A percentile compares a stretch with the other conserved stretches of the same genome.
Conservation (phyloP, 169 alveolate genomes). For the Plasmodium coatneyi region DNA sequence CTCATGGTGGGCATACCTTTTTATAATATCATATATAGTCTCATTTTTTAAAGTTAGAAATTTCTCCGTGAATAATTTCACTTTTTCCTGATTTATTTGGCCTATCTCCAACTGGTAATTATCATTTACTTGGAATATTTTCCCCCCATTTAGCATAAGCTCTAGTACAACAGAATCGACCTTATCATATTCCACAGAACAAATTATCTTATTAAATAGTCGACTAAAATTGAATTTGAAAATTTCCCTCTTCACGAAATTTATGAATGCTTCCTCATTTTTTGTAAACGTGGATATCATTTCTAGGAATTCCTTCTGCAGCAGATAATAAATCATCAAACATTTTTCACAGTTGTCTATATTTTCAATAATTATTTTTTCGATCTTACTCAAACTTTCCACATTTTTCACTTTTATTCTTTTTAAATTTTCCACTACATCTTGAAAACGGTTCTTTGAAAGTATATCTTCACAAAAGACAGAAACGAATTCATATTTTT, state of each 20-base stretch:
- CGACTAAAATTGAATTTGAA: constrained; percentile 42
- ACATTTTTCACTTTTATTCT: constrained; percentile 5
- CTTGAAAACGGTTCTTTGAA: constrained; percentile 7
- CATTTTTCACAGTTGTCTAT: constrained; percentile 58
- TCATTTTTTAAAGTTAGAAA: constrained; percentile 34
- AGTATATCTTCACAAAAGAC: constrained; percentile 11
- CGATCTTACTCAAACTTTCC: constrained; percentile 12
- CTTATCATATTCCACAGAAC: constrained; percentile 15
- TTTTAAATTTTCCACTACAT: neutral
- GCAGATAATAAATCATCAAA: constrained; percentile 50
- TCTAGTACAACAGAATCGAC: constrained; percentile 48
- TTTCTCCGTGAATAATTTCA: constrained; percentile 20
- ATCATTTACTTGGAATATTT: constrained; percentile 37
- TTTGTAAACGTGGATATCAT: constrained; percentile 3
- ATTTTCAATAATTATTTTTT: constrained; percentile 33
- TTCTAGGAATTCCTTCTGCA: constrained; percentile 51
- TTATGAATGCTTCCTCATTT: constrained; percentile 33
- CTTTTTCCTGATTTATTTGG: constrained; percentile 33
- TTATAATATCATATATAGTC: constrained; percentile 35
- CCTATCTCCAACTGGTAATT: constrained; percentile 30
- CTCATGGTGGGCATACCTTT: constrained; percentile 25
- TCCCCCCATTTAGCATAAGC: constrained; percentile 54
- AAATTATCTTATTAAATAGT: constrained; percentile 35
- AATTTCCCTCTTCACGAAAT: constrained; percentile 43
- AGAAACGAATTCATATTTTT: constrained; percentile 35